Evolutionary conservation across 257 asterid species (phyloP).

Genomic region (Haberlea rhodopensis): DNA sequence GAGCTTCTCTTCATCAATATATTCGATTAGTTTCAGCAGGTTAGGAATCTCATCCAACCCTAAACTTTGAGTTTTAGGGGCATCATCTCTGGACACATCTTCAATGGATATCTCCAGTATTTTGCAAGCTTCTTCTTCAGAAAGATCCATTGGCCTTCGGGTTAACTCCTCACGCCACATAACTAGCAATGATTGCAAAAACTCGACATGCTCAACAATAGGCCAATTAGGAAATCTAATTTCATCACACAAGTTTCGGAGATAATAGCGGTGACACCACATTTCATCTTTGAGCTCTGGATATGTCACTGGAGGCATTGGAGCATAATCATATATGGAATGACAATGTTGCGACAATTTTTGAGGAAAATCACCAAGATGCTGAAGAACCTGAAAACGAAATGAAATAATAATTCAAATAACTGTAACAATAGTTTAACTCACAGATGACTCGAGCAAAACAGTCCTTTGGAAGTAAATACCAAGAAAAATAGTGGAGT

Average conservation of each 20-base stretch:
- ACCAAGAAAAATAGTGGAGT: constrained; percentile 2
- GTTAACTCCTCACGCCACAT: constrained; percentile 99
- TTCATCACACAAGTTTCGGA: constrained; percentile 91
- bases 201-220: constrained; percentile 97
- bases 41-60: constrained; percentile 48
- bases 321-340: constrained; percentile 92
- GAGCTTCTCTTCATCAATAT: constrained; percentile 95
- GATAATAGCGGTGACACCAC: constrained; percentile 99
- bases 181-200: constrained; percentile 88
- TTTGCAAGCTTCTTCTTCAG: constrained; percentile 98
- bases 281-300: constrained; percentile 97
- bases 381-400: constrained; percentile 79
- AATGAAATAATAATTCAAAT: constrained; percentile 24
- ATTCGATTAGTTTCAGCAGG: constrained; percentile 77
- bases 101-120: constrained; percentile 87
- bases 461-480: constrained; percentile 15
- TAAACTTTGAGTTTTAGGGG: constrained; percentile 47
- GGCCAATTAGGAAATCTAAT: constrained; percentile 98
- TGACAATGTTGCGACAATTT: constrained; percentile 95
- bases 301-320: constrained; percentile 99
- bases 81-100: constrained; percentile 86
- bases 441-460: constrained; percentile 23
- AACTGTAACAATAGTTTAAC: constrained; percentile 20
- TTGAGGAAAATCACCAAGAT: constrained; percentile 97
- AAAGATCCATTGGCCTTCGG: constrained; percentile 98